Percentiles rank a stretch among this genome's conserved stretches.
Evolutionary conservation across 495 filamentous ascomycete species (phyloP).

Genomic region (Penicillium diatomitis): DNA sequence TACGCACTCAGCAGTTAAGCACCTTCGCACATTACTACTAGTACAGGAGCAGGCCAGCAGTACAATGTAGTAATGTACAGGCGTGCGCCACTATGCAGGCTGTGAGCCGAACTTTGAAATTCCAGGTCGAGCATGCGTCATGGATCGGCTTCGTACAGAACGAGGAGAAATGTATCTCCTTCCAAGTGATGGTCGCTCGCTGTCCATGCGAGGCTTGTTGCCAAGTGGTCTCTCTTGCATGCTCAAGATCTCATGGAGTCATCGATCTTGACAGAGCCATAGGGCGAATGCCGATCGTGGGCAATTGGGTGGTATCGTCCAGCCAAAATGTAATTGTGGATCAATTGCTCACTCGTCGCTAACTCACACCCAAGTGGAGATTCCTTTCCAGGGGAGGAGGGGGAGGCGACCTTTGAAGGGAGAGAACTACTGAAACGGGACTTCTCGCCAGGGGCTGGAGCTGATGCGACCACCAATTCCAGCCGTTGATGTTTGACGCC

Average conservation of each 20-base stretch:
- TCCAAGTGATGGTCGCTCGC: not conserved
- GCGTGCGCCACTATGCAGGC: too few species aligned
- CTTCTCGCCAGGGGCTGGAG: too few species aligned
- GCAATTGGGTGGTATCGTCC: not conserved
- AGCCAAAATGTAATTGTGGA: constrained; percentile 9
- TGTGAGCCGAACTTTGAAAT: too few species aligned
- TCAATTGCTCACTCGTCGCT: constrained; percentile 10
- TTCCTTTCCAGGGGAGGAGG: not conserved
- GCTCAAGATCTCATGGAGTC: constrained; percentile 8
- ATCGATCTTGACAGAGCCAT: constrained; percentile 6
- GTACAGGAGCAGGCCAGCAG: too few species aligned
- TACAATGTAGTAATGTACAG: too few species aligned
- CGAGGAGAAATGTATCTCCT: not conserved
- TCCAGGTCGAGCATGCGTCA: too few species aligned
- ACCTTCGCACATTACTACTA: too few species aligned
- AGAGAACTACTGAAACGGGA: not conserved
- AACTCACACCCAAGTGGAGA: constrained; percentile 4
- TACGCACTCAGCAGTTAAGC: too few species aligned
- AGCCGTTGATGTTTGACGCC: too few species aligned
- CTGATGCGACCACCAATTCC: too few species aligned
- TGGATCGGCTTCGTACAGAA: too few species aligned
- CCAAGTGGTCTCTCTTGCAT: not conserved
- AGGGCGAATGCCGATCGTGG: constrained; percentile 2
- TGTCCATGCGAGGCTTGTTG: not conserved
- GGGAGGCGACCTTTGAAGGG: not conserved